Conservation (phyloP, 2,329 filamentous ascomycete genomes). For the Plenodomus biglobosus region DNA sequence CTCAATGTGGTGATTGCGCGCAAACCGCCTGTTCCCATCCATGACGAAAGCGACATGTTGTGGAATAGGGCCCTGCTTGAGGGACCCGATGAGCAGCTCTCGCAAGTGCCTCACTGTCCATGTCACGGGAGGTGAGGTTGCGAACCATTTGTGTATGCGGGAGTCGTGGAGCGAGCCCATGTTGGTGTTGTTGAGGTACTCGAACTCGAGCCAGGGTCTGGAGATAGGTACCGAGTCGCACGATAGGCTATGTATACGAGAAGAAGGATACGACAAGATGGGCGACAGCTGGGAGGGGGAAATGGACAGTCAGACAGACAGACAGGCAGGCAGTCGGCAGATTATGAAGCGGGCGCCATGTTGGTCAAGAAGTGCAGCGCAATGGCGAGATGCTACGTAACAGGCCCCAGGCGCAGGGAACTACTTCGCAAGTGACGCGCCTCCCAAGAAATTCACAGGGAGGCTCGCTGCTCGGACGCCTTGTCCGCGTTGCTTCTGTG, state of each 20-base stretch:
- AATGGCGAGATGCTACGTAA: conserved; percentile 37
- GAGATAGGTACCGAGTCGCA: background rate
- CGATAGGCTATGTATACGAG: background rate
- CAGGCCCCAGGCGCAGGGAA: conserved; percentile 32
- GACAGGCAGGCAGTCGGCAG: no score
- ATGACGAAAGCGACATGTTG: conserved; percentile 99
- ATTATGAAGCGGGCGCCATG: conserved; percentile 26
- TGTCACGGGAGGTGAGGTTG: conserved; percentile 87
- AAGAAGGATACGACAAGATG: background rate
- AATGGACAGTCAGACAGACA: no score
- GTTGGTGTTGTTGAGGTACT: conserved; percentile 18
- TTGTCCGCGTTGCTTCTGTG: conserved; percentile 7
- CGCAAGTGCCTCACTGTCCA: conserved; percentile 79
- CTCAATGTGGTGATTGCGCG: conserved; percentile 86
- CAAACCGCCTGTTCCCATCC: conserved; percentile 96
- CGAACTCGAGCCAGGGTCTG: conserved; percentile 8
- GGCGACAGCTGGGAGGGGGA: no score
- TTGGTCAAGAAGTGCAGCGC: conserved; percentile 19
- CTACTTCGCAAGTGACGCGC: conserved; percentile 36
- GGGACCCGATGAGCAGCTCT: conserved; percentile 81
- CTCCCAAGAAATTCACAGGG: conserved; percentile 25
- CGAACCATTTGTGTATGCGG: conserved; percentile 70
- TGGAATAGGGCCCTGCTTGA: conserved; percentile 88
- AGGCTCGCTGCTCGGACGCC: conserved; percentile 10
- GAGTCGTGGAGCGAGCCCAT: conserved; percentile 60